Base-by-base conservation (phyloP, 306 rosid genomes). In the Gillenia trifoliata region DNA sequence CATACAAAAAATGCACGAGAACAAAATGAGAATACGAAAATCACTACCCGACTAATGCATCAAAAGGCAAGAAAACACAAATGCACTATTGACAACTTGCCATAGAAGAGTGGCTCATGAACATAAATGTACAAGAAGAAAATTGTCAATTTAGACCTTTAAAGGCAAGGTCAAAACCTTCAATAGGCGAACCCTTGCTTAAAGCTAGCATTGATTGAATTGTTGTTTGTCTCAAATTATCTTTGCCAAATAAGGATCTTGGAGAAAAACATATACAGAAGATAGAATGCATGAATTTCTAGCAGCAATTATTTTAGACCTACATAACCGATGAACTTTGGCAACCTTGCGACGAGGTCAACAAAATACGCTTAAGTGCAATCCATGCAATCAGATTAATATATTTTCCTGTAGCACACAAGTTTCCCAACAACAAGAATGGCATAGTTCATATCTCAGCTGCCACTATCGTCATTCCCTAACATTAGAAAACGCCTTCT, bases 31-130 rank as follows among this genome's bases (percentile, higher is more conserved):
- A 4, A 6, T 12, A 0, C 50, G 6, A 4, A 13, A 43, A 43
- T 72, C n/a, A 52, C 54, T 75, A 7, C 62, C 47, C 68, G 82
- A 65, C 52, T 78, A 84, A 65, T 43, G 78, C 85, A 80, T 83
- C 73, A 66, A 81, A 83, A 83, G 84, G 78, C 68, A 75, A 74
- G 8, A 70, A 77, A 85, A 79, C 61, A 77, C 30, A 78, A 64
- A 72, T 75, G 68, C 59, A 54, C 23, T 20, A 12, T 54, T 19
- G 23, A 50, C 5, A 4, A 12, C 26, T n/a, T 8, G 59, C 11
- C 26, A n/a, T n/a, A 2, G 59, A 8, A 2, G 59, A 8, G 7
- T n/a, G 26, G 25, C 3, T n/a, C 59, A 54, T n/a, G 59, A n/a
- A 47, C 54, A 5, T 64, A 45, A 59, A 56, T 68, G 74, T 38